Percentiles rank a stretch among this genome's conserved stretches.
Conservation (phyloP, 1,139 yeast species). For the Yamadazyma taylorii region DNA sequence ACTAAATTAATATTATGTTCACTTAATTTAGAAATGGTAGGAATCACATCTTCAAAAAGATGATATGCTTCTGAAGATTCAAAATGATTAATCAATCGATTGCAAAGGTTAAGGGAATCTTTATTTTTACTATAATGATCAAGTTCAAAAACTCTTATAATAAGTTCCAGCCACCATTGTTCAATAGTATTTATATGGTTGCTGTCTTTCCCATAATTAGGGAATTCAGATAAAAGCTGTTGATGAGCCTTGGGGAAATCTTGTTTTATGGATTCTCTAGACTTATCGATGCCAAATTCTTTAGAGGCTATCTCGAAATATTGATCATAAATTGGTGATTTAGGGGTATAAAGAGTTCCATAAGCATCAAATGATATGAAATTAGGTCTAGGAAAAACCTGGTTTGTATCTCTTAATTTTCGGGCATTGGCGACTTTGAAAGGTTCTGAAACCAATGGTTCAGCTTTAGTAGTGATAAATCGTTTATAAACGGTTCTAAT, state of each 20-base stretch:
- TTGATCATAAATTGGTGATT: conserved; percentile 50
- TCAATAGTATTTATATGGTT: conserved; percentile 25
- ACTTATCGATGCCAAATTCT: conserved; percentile 42
- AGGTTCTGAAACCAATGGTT: conserved; percentile 25
- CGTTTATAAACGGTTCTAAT: background rate
- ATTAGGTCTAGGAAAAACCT: conserved; percentile 42
- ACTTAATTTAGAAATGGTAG: conserved; percentile 39
- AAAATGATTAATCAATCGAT: conserved; percentile 47
- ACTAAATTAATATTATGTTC: conserved; percentile 37
- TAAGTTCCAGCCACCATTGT: conserved; percentile 62
- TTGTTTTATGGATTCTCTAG: conserved; percentile 24
- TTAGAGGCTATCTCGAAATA: conserved; percentile 47
- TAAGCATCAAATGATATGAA: conserved; percentile 67
- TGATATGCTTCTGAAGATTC: conserved; percentile 51
- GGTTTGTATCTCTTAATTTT: conserved; percentile 30
- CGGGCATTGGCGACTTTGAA: conserved; percentile 24
- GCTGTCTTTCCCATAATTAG: conserved; percentile 60
- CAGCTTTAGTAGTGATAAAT: background rate
- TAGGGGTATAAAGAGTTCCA: conserved; percentile 62
- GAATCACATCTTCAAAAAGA: conserved; percentile 54
- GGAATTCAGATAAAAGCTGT: conserved; percentile 34
- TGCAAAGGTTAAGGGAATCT: conserved; percentile 27
- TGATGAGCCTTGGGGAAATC: conserved; percentile 32
- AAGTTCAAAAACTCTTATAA: conserved; percentile 41
- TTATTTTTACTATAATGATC: conserved; percentile 21